Conservation (phyloP, 192 early-diverging fungal species). For the Dispira simplex region DNA sequence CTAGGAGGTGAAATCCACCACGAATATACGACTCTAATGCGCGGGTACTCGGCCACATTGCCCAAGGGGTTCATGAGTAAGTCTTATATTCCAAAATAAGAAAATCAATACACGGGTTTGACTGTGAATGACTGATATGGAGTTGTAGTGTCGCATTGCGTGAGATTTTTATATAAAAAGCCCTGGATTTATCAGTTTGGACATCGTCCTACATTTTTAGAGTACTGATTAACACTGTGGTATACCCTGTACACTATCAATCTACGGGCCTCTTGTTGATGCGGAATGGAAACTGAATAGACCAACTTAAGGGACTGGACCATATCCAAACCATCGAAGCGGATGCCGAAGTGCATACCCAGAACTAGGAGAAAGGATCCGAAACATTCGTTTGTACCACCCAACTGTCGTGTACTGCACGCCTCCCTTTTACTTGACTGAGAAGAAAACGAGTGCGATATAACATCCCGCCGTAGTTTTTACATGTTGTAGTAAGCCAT, state of each 20-base stretch:
- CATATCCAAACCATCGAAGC: constrained; percentile 2
- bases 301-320: neutral
- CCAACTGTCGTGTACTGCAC: too few relatives aligned
- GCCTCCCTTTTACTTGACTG: too few relatives aligned
- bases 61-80: constrained; percentile 1
- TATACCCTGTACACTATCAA: too few relatives aligned
- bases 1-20: constrained; percentile 9
- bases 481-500: too few relatives aligned
- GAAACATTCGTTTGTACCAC: too few relatives aligned
- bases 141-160: neutral
- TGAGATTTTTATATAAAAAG: neutral
- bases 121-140: too few relatives aligned
- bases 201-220: neutral
- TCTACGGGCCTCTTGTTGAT: neutral
- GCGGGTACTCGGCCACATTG: constrained; percentile 7
- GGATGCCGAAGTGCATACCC: neutral
- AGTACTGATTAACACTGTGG: neutral
- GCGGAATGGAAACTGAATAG: neutral
- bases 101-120: too few relatives aligned
- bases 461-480: too few relatives aligned
- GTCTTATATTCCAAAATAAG: neutral
- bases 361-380: too few relatives aligned
- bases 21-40: neutral
- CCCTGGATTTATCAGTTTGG: neutral
- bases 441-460: too few relatives aligned